Percentiles rank a stretch among this genome's conserved stretches.
phyloP scores from a whole-genome alignment of 345 rosid species.

The Nephelium lappaceum region DNA sequence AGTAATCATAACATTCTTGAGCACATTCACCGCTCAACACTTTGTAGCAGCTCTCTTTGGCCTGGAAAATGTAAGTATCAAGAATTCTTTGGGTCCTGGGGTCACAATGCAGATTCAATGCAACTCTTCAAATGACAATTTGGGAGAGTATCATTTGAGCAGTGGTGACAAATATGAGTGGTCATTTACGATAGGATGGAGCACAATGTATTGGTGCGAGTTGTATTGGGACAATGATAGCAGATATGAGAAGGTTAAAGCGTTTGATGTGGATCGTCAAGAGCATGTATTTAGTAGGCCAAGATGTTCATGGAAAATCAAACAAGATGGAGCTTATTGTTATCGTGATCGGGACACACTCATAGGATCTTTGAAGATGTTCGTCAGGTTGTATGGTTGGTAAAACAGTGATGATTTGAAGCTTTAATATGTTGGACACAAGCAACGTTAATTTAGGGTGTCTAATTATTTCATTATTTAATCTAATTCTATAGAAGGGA shows the following conservation, averaged over 20 bases:
- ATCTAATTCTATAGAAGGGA: too few relatives aligned
- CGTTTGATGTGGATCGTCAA: background rate
- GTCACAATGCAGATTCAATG: background rate
- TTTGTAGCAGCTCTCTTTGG: background rate
- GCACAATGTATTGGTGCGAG: background rate
- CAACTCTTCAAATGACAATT: background rate
- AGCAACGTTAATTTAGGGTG: too few relatives aligned
- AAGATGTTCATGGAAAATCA: background rate
- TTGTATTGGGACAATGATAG: background rate
- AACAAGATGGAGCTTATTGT: slow-evolving; percentile 9
- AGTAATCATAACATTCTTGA: background rate
- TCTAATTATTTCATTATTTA: too few relatives aligned
- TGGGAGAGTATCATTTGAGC: background rate
- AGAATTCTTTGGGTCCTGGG: background rate
- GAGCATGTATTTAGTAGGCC: background rate
- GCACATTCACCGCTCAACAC: background rate
- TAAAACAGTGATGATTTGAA: too few relatives aligned
- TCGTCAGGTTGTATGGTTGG: background rate
- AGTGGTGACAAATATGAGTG: background rate
- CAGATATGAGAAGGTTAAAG: background rate
- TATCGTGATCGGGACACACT: background rate
- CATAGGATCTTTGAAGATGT: background rate
- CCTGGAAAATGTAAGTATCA: background rate
- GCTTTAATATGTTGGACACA: too few relatives aligned
- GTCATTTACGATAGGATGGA: background rate